A percentile compares a stretch with the other conserved stretches of the same genome.
Conservation (phyloP, 306 rosid species). For the Adenanthera pavonina region DNA sequence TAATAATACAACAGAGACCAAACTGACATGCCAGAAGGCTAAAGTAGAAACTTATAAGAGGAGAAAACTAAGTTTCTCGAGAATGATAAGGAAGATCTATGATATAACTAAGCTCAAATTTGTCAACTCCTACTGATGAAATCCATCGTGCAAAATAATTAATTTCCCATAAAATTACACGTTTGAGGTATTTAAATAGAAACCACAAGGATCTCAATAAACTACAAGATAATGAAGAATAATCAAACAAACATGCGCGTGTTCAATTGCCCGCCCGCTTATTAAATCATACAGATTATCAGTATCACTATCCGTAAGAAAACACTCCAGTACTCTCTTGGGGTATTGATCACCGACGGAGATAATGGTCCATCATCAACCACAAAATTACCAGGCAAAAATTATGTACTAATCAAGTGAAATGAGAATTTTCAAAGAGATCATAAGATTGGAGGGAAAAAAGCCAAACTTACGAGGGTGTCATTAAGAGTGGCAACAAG, state of each 20-base stretch:
- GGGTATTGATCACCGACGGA: neutral
- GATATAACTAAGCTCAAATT: neutral
- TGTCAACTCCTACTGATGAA: neutral
- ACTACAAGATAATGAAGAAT: neutral
- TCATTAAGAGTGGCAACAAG: constrained; percentile 92
- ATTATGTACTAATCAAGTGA: neutral
- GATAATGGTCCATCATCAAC: neutral
- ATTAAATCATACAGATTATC: neutral
- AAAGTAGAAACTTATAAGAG: neutral
- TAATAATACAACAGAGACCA: neutral
- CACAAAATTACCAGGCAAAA: neutral
- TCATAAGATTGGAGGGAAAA: neutral
- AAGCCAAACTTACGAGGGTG: constrained; percentile 68
- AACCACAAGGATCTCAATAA: neutral
- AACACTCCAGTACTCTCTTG: neutral
- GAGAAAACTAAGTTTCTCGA: neutral
- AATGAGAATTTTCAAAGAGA: neutral
- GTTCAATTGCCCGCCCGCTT: neutral
- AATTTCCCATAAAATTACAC: neutral
- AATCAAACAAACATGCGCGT: neutral
- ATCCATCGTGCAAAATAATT: neutral
- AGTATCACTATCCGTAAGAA: neutral
- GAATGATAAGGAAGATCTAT: neutral
- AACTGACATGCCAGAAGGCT: neutral
- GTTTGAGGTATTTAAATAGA: neutral